Percentiles rank a stretch among this genome's conserved stretches.
Conservation (phyloP, 139 green algal genomes). For the Chlamydomonas eustigma region DNA sequence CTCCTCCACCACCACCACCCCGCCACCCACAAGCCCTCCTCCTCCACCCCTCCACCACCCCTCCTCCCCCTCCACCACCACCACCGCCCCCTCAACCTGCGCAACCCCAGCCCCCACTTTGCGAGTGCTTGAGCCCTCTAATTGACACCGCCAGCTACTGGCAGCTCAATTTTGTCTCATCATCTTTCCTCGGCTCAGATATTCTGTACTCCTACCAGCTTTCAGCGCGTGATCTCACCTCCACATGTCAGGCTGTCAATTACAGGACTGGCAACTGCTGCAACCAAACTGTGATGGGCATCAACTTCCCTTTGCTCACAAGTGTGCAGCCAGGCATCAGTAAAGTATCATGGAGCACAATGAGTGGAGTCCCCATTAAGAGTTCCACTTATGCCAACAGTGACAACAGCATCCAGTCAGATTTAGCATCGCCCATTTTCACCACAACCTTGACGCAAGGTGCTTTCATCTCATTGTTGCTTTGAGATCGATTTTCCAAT, state of each 20-base stretch:
- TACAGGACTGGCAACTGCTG: conserved; percentile 39
- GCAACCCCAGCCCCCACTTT: background rate
- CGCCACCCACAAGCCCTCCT: background rate
- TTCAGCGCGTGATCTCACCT: background rate
- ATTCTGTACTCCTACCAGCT: conserved; percentile 5
- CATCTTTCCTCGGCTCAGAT: background rate
- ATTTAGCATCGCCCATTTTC: background rate
- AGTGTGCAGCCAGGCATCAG: background rate
- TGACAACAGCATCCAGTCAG: background rate
- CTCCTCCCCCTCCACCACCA: conserved; percentile 16
- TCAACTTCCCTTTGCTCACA: conserved; percentile 15
- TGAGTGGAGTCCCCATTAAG: background rate
- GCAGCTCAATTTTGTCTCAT: conserved; percentile 11
- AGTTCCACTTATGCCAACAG: background rate
- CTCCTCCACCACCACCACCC: conserved; percentile 4
- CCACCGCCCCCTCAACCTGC: conserved; percentile 14
- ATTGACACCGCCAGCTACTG: conserved; percentile 24
- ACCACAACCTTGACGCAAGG: background rate
- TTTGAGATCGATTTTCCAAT: background rate
- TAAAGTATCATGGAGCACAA: background rate
- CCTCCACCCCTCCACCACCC: conserved; percentile 8
- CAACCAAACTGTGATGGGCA: conserved; percentile 26
- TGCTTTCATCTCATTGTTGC: background rate
- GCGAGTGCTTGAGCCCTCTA: conserved; percentile 39
- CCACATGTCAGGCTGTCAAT: conserved; percentile 14